Evolutionary conservation across 2,329 filamentous ascomycete species (phyloP).

Genomic region (Dryadomyces quercus-mongolicae): DNA sequence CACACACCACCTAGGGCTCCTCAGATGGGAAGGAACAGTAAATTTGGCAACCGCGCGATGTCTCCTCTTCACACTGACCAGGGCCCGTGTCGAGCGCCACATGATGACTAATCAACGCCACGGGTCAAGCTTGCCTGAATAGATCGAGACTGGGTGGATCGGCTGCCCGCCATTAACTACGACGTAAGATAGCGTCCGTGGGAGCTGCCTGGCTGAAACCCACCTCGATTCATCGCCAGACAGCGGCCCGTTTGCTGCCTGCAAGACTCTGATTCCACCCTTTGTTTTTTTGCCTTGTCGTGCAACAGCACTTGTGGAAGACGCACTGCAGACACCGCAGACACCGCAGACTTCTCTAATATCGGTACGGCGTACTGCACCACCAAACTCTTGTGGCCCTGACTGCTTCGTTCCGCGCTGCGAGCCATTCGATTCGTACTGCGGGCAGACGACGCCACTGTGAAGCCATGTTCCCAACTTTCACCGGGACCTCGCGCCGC

Average conservation of each 20-base stretch:
- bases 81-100: not conserved
- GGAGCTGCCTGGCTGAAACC: not conserved
- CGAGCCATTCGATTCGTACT: not conserved
- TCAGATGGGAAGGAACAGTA: too few species aligned
- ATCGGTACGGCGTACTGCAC: too few species aligned
- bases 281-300: not conserved
- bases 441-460: not conserved
- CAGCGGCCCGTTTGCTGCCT: not conserved
- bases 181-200: slow-evolving; percentile 1
- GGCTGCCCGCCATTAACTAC: not conserved
- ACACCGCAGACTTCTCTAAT: too few species aligned
- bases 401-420: not conserved
- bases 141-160: not conserved
- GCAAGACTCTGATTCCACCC: not conserved
- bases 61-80: not conserved
- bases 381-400: not conserved
- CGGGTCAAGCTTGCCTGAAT: not conserved
- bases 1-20: too few species aligned
- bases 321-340: not conserved
- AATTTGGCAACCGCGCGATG: too few species aligned
- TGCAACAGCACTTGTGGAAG: not conserved
- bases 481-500: slow-evolving; percentile 76
- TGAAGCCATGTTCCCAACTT: slow-evolving; percentile 70
- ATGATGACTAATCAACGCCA: not conserved
- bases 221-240: not conserved